Base-by-base conservation (phyloP, 2,329 filamentous ascomycete genomes). In the Aspergillus felis region DNA sequence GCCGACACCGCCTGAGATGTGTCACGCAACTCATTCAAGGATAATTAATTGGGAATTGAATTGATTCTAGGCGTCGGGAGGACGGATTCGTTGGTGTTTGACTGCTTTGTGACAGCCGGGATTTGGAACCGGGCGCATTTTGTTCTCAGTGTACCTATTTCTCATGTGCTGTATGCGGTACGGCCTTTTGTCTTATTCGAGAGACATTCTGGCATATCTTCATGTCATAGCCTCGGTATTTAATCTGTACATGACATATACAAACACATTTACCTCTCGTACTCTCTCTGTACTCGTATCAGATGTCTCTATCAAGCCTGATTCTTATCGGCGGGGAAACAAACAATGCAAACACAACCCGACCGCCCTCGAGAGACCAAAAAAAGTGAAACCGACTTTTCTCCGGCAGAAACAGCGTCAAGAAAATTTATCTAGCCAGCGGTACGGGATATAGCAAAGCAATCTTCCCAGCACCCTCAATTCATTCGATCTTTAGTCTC, bases 331-430 rank as follows among this genome's bases (percentile, higher is more conserved):
- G 49, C 50, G 25, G 1, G 14, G 27, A 47, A 56, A 55, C 61
- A 64, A 64, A 64, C 56, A 38, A 41, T 48, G 47, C 57, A 57
- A 67, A 64, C 60, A 56, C 9, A 24, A 57, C 42, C 20, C 35
- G 25, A 56, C 50, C 49, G 35, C 38, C 57, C 52, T 60, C 54
- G 58, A 65, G 68, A 66, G 68, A 71, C 57, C 58, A 61, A 64
- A 57, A 63, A 57, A 62, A 59, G 54, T 57, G 58, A 2, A 58
- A 60, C 56, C 42, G 52, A 48, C 38, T 22, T 55, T 53, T 53
- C 57, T 46, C 48, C 55, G 53, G 54, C 50, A 50, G 54, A 54
- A 56, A 44, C 25, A 51, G 50, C 24, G 27, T n/a, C 25, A 53
- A 55, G 48, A 57, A 57, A 61, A 55, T 51, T 59, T 54, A 51